Evolutionary conservation across 495 filamentous ascomycete species (phyloP).

Genomic region (Astrothelium subdiscretum): DNA sequence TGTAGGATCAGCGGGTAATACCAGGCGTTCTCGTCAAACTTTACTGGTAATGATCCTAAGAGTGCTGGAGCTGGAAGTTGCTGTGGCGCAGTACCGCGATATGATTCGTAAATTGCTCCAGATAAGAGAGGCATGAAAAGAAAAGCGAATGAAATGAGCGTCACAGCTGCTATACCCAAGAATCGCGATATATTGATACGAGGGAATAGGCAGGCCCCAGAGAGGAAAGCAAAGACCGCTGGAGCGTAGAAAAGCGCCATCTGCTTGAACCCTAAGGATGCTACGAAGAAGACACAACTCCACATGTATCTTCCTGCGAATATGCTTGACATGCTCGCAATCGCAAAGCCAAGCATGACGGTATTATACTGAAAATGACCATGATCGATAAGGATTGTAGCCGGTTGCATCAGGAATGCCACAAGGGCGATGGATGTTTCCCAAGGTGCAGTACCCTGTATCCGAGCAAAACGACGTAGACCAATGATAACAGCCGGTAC

Average conservation of each 20-base stretch:
- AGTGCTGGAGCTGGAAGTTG: conserved; percentile 31
- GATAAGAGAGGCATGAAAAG: conserved; percentile 63
- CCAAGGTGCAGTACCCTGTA: conserved; percentile 62
- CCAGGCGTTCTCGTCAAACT: conserved; percentile 48
- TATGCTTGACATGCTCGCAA: conserved; percentile 80
- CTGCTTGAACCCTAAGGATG: conserved; percentile 87
- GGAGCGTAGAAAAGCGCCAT: conserved; percentile 98
- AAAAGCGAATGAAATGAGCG: conserved; percentile 58
- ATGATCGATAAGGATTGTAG: conserved; percentile 85
- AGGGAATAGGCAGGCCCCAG: conserved; percentile 74
- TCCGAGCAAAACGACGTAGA: conserved; percentile 61
- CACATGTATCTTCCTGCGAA: conserved; percentile 74
- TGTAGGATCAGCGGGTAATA: conserved; percentile 67
- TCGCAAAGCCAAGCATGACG: conserved; percentile 84
- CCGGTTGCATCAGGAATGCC: conserved; percentile 86
- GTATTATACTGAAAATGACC: conserved; percentile 99
- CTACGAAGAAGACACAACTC: conserved; percentile 89
- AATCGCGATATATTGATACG: conserved; percentile 57
- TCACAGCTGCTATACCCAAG: conserved; percentile 60
- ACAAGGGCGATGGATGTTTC: conserved; percentile 72
- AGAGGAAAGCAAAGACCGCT: conserved; percentile 78
- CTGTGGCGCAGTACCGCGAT: conserved; percentile 34
- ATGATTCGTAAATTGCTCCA: conserved; percentile 49
- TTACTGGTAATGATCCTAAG: conserved; percentile 45
- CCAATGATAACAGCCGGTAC: conserved; percentile 78